Evolutionary conservation across 2,329 filamentous ascomycete species (phyloP), one percentile per base, ranked within the genome.

Genomic region (Hypoxylon rubiginosum): DNA sequence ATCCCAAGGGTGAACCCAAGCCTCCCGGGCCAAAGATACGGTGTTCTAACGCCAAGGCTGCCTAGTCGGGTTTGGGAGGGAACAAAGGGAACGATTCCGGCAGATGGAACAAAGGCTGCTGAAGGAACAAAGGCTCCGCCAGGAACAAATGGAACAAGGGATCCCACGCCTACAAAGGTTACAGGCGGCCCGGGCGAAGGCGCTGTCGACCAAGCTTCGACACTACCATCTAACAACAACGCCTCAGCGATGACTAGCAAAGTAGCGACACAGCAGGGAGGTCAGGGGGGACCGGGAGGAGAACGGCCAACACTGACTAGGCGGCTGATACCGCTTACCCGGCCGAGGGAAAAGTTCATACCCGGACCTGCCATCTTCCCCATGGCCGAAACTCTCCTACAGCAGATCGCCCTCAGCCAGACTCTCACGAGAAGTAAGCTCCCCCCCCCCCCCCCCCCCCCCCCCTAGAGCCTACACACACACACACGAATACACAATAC

Each of bases 301-400:
- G 24, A n/a, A 49, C n/a, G 4, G 39, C 2, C 57, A 55, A 51
- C 32, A 45, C 15, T 17, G 41, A 46, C 19, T 2, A 1, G 28
- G 30, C 13, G 30, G 7, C 43, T 75, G 15, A 11, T 67, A 28
- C 75, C 74, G 0, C 64, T 71, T 17, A 58, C 28, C 3, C 67
- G 69, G 30, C 46, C 58, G 11, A 72, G 69, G 30, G 64, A 71
- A 7, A 65, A 61, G 26, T 77, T 72, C 51, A 66, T 74, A 2
- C 64, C 66, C 0, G 79, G 80, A 0, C 77, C 77, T 46, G 76
- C 77, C 8, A 30, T 74, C 9, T 82, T 77, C 64, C 74, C 74
- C 2, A 74, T 78, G 55, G 81, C 79, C 2, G 81, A 83, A 32
- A 81, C 80, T 11, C 69, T 75, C 30, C 65, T 76, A 59, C 79